These are phyloP conservation scores for Hymenoscyphus fructigenus DNA, from an alignment of 2,329 filamentous ascomycete genomes.

Conservation along the genomic window DNA sequence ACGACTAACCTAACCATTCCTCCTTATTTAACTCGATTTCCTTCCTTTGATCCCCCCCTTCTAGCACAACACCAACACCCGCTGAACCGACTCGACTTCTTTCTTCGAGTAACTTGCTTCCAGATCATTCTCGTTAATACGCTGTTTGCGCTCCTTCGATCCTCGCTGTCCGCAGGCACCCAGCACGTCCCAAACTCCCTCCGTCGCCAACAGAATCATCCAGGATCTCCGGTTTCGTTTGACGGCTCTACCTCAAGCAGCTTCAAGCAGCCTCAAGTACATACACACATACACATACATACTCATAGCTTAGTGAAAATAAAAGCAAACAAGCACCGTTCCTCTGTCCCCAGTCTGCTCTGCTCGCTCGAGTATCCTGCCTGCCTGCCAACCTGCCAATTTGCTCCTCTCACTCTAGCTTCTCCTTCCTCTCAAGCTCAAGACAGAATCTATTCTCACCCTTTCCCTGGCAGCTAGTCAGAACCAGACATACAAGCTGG, in stretches of 20 bases:
- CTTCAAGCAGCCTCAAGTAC: constrained; percentile 40
- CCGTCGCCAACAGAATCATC: constrained; percentile 16
- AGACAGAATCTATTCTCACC: constrained; percentile 16
- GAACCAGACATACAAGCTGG: constrained; percentile 21
- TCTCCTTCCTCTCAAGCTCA: constrained; percentile 24
- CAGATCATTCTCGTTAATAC: not conserved
- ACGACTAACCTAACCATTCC: not conserved
- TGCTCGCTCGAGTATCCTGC: constrained; percentile 19
- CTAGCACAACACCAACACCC: constrained; percentile 2
- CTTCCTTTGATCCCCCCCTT: constrained; percentile 6
- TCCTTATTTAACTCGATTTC: constrained; percentile 18
- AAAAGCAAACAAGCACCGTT: constrained; percentile 44
- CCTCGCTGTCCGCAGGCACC: not conserved
- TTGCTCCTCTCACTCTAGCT: constrained; percentile 33
- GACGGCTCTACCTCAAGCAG: constrained; percentile 17
- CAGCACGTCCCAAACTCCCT: constrained; percentile 10
- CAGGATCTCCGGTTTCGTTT: constrained; percentile 27
- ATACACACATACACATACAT: constrained; percentile 27
- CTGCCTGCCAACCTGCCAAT: constrained; percentile 19
- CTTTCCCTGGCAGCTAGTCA: constrained; percentile 13
- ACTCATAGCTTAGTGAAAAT: constrained; percentile 48
- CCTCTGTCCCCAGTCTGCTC: constrained; percentile 33
- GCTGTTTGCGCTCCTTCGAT: constrained; percentile 2
- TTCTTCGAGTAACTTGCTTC: not conserved
- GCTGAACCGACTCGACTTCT: not conserved